These are phyloP conservation scores for Cercospora beticola DNA, from an alignment of 2,329 filamentous ascomycete genomes.

Conservation along the genomic window DNA sequence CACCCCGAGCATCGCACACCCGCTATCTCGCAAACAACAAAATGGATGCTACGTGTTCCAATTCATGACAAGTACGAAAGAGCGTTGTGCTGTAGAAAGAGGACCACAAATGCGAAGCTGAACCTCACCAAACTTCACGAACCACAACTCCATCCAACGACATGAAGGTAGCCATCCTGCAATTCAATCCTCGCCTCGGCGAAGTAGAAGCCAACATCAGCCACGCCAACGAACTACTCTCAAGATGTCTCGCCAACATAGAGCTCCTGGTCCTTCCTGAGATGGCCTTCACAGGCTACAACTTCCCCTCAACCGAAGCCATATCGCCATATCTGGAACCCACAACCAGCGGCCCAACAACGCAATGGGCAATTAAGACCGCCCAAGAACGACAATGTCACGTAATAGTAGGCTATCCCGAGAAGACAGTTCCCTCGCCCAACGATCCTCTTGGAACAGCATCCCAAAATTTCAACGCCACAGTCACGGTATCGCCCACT, in stretches of 20 bases:
- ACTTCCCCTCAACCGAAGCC: constrained; percentile 68
- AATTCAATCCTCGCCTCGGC: constrained; percentile 71
- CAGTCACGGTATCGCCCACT: constrained; percentile 56
- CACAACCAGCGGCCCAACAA: constrained; percentile 63
- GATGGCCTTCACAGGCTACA: constrained; percentile 76
- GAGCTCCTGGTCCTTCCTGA: constrained; percentile 75
- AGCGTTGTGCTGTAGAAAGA: neutral
- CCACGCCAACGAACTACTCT: constrained; percentile 64
- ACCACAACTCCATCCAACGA: neutral
- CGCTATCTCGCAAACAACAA: neutral
- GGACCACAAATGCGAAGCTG: neutral
- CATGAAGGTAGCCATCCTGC: constrained; percentile 68
- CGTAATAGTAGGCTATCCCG: constrained; percentile 73
- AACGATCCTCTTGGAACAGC: constrained; percentile 11
- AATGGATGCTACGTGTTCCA: neutral
- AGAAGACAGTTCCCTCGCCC: constrained; percentile 42
- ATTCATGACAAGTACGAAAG: neutral
- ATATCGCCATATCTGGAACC: constrained; percentile 70
- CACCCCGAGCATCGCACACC: neutral
- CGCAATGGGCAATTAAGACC: constrained; percentile 67
- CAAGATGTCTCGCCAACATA: constrained; percentile 49
- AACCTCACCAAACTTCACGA: neutral
- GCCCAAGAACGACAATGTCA: constrained; percentile 66
- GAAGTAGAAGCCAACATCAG: constrained; percentile 69
- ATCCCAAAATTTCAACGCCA: constrained; percentile 55